A percentile compares a stretch with the other conserved stretches of the same genome.
These are phyloP conservation scores for Pseudopithomyces chartarum DNA, from an alignment of 2,329 filamentous ascomycete genomes.

Conservation along the genomic window DNA sequence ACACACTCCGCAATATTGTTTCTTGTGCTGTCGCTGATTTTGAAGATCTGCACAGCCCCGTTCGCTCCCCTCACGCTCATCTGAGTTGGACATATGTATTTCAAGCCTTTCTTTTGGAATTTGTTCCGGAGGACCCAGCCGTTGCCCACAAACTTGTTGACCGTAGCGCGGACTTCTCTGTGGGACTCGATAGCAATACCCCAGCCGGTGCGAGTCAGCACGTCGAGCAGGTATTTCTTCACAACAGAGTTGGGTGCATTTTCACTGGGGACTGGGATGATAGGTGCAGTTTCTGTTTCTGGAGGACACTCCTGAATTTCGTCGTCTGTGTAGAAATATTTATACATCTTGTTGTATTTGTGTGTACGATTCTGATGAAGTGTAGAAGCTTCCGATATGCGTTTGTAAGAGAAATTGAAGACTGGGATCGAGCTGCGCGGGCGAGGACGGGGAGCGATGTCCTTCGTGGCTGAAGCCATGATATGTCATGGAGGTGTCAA, in stretches of 20 bases:
- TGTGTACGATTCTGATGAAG: neutral
- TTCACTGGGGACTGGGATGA: neutral
- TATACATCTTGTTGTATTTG: neutral
- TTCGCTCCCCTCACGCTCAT: neutral
- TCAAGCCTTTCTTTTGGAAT: neutral
- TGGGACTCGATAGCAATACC: neutral
- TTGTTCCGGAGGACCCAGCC: neutral
- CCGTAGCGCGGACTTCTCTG: neutral
- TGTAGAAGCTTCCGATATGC: neutral
- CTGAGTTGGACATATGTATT: neutral
- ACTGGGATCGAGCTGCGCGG: neutral
- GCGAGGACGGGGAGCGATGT: neutral
- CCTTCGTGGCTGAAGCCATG: neutral
- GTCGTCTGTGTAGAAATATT: neutral
- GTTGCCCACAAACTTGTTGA: slow-evolving; percentile 1
- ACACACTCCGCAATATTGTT: neutral
- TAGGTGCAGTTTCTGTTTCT: neutral
- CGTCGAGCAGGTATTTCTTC: neutral
- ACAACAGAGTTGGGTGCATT: neutral
- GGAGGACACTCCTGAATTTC: neutral
- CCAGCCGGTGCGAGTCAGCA: neutral
- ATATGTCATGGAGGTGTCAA: no score
- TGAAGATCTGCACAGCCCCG: neutral
- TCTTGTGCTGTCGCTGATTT: neutral
- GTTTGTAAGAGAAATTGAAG: neutral